Evolutionary conservation across 2,329 filamentous ascomycete species (phyloP).

Genomic region (Alternaria triticina): DNA sequence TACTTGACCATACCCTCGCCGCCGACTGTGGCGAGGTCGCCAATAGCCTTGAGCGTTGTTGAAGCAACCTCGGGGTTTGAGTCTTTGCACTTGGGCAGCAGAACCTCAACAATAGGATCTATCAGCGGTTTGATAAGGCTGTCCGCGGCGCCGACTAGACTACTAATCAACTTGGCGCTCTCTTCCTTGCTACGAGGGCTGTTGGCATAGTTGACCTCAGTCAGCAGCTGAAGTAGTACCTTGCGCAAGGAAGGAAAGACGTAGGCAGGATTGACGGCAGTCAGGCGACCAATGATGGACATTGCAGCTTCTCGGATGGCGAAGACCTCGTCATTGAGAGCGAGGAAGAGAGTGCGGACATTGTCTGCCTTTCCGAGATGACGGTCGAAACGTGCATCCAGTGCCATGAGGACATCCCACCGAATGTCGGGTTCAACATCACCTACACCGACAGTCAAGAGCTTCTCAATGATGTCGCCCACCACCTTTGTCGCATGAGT

Average conservation of each 20-base stretch:
- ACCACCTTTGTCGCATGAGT: conserved; percentile 97
- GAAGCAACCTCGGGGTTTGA: conserved; percentile 85
- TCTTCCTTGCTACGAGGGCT: conserved; percentile 95
- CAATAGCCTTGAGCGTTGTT: conserved; percentile 93
- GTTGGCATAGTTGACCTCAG: conserved; percentile 94
- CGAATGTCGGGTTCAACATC: conserved; percentile 89
- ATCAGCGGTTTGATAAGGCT: conserved; percentile 95
- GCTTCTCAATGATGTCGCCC: conserved; percentile 95
- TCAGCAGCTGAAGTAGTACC: conserved; percentile 92
- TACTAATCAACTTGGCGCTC: conserved; percentile 88
- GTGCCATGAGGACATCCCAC: conserved; percentile 82
- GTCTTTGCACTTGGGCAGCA: conserved; percentile 92
- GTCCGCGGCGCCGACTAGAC: conserved; percentile 91
- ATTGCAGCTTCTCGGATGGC: conserved; percentile 93
- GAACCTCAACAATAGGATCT: conserved; percentile 90
- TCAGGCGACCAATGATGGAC: conserved; percentile 92
- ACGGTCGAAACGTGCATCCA: conserved; percentile 93
- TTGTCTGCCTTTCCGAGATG: conserved; percentile 98
- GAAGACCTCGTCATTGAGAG: conserved; percentile 94
- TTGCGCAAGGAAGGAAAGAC: conserved; percentile 96
- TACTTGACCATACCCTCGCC: conserved; percentile 93
- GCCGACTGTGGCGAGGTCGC: conserved; percentile 90
- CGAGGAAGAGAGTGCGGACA: conserved; percentile 92
- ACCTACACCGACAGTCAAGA: conserved; percentile 92
- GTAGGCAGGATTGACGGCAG: conserved; percentile 91